These are phyloP conservation scores for Cenchrus purpureus DNA, from an alignment of 176 grass and related monocot species.

Conservation along the genomic window DNA sequence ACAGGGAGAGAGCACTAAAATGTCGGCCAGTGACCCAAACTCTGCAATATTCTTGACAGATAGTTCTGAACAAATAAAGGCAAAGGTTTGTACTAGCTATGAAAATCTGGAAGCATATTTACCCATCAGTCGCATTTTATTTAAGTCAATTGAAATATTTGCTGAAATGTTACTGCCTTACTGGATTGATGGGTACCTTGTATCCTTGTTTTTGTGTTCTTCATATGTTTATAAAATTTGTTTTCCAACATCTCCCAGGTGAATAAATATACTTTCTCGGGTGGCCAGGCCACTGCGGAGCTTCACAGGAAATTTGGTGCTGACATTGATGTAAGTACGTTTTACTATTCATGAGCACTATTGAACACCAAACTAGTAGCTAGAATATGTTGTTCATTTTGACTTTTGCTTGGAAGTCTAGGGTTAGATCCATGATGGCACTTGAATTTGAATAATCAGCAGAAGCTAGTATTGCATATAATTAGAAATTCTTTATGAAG, in stretches of 20 bases:
- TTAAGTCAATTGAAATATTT: background rate
- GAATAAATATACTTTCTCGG: constrained; percentile 89
- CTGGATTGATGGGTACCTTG: constrained; percentile 5
- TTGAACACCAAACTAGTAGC: background rate
- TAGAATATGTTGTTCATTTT: background rate
- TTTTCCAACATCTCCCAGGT: constrained; percentile 55
- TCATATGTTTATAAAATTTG: constrained; percentile 4
- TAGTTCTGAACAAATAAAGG: constrained; percentile 76
- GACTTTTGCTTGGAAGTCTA: background rate
- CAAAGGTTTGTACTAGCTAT: constrained; percentile 63
- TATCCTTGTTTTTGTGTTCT: background rate
- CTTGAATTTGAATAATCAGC: background rate
- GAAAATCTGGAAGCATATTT: constrained; percentile 10
- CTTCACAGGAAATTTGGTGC: constrained; percentile 84
- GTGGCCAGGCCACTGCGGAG: constrained; percentile 78
- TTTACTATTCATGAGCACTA: constrained; percentile 3
- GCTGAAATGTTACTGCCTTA: constrained; percentile 32
- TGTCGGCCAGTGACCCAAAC: constrained; percentile 94
- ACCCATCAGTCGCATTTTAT: background rate
- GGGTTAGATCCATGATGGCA: background rate
- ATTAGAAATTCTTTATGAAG: background rate
- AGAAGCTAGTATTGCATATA: background rate
- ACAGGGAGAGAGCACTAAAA: constrained; percentile 90
- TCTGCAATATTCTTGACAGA: constrained; percentile 95
- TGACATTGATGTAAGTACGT: constrained; percentile 60